Base-by-base conservation (phyloP, 495 filamentous ascomycete species). In the Ascodesmis nigricans region DNA sequence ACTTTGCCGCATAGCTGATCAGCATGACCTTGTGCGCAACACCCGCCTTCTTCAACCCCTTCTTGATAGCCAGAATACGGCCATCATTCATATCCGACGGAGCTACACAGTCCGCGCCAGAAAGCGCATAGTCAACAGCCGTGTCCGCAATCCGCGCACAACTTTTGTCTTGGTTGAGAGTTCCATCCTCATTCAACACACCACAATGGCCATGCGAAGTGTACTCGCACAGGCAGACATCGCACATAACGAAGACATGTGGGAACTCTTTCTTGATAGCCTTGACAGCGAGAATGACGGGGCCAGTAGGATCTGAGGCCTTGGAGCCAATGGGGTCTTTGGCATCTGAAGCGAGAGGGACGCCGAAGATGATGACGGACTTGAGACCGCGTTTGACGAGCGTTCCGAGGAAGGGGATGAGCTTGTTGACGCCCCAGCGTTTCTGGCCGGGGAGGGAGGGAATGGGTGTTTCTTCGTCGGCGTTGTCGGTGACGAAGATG, bases 51-150 rank as follows among this genome's bases (percentile, higher is more conserved):
- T 92, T 92, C 39, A 97, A 58, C 57, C 91, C 92, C 21, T 91
- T 65, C 58, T 97, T 97, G 52, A 95, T 97, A 36, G 82, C 84
- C 29, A 81, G 73, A 38, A 97, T 79, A 39, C 87, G 75, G 26
- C 87, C 87, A 50, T 97, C 87, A 52, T 97, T 97, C 87, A 97
- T 97, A 56, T 97, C 87, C 10, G 78, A 87, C 0, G 87, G 87
- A 0, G 87, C 87, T 21, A 97, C 82, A 55, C 83, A 95, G 53
- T 97, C 87, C 1, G 82, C 87, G 36, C 87, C 87, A 17, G 87
- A 90, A 43, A 70, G 62, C 2, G 90, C 87, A 54, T 95, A 97
- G 16, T 83, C 76, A 38, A 95, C 61, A 10, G 87, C 82, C 11
- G 91, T 84, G 55, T 91, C 79, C 10, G 76, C 78, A 45, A 97